A percentile compares a stretch with the other conserved stretches of the same genome.
Conservation (phyloP, 768 basidiomycete genomes). For the Auricularia sp. region DNA sequence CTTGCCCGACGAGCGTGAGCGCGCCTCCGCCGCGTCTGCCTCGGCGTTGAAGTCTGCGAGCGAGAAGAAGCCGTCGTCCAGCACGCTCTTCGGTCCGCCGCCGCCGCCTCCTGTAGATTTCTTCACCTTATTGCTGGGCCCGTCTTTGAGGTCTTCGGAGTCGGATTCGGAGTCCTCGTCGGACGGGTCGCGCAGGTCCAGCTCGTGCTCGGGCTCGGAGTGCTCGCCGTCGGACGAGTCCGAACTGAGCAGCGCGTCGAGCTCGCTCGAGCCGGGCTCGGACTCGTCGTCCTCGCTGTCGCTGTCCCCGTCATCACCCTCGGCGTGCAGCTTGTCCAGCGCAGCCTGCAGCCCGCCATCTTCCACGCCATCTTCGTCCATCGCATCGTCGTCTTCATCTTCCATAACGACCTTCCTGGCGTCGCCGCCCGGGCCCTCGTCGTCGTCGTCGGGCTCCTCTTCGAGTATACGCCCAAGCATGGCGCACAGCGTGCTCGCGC, state of each 20-base stretch:
- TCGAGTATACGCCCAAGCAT: constrained; percentile 29
- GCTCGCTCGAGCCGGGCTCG: constrained; percentile 10
- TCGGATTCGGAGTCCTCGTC: constrained; percentile 15
- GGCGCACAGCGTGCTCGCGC: constrained; percentile 57
- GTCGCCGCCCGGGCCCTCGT: constrained; percentile 10
- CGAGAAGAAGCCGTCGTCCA: constrained; percentile 89
- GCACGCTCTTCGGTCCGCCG: constrained; percentile 30
- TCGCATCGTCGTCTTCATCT: constrained; percentile 20
- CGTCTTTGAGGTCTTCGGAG: constrained; percentile 13
- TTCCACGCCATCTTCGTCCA: constrained; percentile 17
- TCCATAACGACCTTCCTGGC: constrained; percentile 13
- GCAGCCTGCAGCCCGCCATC: constrained; percentile 8
- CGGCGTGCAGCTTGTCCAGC: constrained; percentile 6
- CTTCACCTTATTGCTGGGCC: constrained; percentile 9
- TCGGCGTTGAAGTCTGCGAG: constrained; percentile 81
- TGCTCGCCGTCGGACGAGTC: constrained; percentile 23
- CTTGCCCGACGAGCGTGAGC: constrained; percentile 46
- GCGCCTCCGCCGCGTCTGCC: constrained; percentile 67
- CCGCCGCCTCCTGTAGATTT: constrained; percentile 4
- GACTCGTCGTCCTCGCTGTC: constrained; percentile 24
- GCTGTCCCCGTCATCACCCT: constrained; percentile 20
- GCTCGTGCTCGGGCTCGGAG: constrained; percentile 24
- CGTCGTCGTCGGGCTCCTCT: constrained; percentile 8
- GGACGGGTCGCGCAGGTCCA: constrained; percentile 20
- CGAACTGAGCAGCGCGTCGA: constrained; percentile 8